Evolutionary conservation across 2,329 filamentous ascomycete species (phyloP), one percentile per base, ranked within the genome.

Genomic region (Davidsoniella eucalypti): DNA sequence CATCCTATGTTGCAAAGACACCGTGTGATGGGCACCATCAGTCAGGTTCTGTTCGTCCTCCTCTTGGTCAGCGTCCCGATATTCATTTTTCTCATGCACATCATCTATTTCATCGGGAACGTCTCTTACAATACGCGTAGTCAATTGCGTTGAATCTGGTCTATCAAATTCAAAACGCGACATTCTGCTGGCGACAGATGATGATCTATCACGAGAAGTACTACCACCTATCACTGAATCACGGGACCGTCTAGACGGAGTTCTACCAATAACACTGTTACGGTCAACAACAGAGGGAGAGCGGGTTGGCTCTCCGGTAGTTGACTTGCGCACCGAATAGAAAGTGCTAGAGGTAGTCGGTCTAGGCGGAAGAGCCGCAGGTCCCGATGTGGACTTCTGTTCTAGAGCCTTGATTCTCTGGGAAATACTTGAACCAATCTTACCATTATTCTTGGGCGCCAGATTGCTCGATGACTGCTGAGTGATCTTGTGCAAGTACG

Each of bases 371-470:
- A 38, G 18, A 18, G 29, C 12, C 12, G 25, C 52, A 16, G 46
- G 23, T 7, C 42, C 37, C 14, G 16, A 55, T 8, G 71, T 65
- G 53, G 80, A 73, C 56, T 92, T 73, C 63, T 87, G 88, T 61
- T 94, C 85, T 49, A 98, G 70, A 5, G 88, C 87, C 64, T 94
- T 93, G 63, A 81, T 96, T 40, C 92, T 82, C 62, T 90, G 86
- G 2, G 90, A 93, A 54, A 98, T 95, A 57, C 86, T 87, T 7
- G 84, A 87, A 6, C 87, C 88, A 21, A 96, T 76, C 58, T 85
- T 92, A 56, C 81, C 73, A 62, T 88, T 93, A 51, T 61, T 63
- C 61, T 84, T 87, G 3, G 76, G 69, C 44, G 72, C 67, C 46
- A 82, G 60, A 47, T 72, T 71, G 12, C 64, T 64, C 42, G 61